Conservation (phyloP, 768 basidiomycete genomes). For the Podaxis rugospora region DNA sequence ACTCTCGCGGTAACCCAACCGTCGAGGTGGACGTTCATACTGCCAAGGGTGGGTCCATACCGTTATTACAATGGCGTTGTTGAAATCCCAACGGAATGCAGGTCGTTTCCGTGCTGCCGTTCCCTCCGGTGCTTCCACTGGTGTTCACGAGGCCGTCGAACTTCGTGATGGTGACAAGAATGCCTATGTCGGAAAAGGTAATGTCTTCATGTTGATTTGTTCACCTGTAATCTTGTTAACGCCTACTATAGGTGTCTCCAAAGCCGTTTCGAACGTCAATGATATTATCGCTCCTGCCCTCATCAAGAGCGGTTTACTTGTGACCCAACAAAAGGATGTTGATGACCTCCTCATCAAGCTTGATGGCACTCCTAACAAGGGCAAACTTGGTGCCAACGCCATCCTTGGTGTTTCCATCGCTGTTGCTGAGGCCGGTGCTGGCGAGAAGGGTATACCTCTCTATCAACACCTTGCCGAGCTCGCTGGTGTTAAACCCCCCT, state of each 20-base stretch:
- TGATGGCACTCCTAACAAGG: conserved; percentile 98
- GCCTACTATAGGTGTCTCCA: conserved; percentile 68
- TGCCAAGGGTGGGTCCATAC: conserved; percentile 58
- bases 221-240: conserved; percentile 10
- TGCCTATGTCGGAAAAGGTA: conserved; percentile 94
- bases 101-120: conserved; percentile 93
- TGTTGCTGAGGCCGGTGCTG: conserved; percentile 88
- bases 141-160: conserved; percentile 97
- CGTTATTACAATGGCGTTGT: background rate
- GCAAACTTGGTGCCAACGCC: conserved; percentile 98
- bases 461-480: conserved; percentile 97
- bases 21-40: conserved; percentile 93
- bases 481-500: conserved; percentile 92
- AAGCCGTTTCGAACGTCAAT: conserved; percentile 96
- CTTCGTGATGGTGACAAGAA: conserved; percentile 95
- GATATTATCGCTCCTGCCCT: conserved; percentile 83
- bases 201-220: conserved; percentile 19
- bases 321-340: conserved; percentile 90
- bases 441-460: conserved; percentile 90
- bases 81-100: conserved; percentile 22
- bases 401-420: conserved; percentile 99
- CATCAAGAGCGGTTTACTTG: conserved; percentile 77
- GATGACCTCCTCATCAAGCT: conserved; percentile 98
- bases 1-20: conserved; percentile 97
- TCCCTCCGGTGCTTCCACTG: conserved; percentile 97